Percentiles rank a stretch among this genome's conserved stretches.
Evolutionary conservation across 768 basidiomycete species (phyloP).

Genomic region (Goffeauzyma gilvescens): DNA sequence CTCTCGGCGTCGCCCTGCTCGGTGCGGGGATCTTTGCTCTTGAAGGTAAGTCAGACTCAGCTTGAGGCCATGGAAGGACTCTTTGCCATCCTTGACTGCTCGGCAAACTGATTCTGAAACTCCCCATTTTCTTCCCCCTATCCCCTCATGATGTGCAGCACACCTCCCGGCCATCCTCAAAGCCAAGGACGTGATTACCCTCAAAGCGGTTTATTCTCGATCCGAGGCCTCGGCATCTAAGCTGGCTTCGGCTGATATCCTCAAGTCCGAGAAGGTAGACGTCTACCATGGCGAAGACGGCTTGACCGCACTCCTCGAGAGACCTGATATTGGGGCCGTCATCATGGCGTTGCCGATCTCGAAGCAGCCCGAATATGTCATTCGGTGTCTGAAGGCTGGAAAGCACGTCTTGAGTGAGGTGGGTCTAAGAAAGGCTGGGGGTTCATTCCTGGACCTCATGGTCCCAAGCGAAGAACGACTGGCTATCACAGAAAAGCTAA

Average conservation of each 20-base stretch:
- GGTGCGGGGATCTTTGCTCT: conserved; percentile 63
- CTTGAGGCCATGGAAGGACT: not conserved
- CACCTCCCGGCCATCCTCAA: conserved; percentile 62
- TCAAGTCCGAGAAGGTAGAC: no score
- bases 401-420: conserved; percentile 69
- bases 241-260: conserved; percentile 25
- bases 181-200: conserved; percentile 35
- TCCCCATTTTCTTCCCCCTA: not conserved
- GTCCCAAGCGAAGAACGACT: no score
- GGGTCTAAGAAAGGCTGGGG: no score
- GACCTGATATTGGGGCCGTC: conserved; percentile 53
- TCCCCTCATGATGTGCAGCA: conserved; percentile 35
- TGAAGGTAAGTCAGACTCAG: conserved; percentile 39
- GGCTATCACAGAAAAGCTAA: no score
- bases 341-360: conserved; percentile 62
- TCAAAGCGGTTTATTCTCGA: conserved; percentile 64
- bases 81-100: no score
- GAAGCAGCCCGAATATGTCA: conserved; percentile 48
- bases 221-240: conserved; percentile 41
- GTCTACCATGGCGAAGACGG: conserved; percentile 27
- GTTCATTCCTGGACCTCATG: no score
- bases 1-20: conserved; percentile 52
- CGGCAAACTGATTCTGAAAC: no score
- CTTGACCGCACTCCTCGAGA: conserved; percentile 38
- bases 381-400: conserved; percentile 41